Evolutionary conservation across 1,284 basidiomycete species (phyloP), one percentile per base, ranked within the genome.

Genomic region (Fistulinella cinereoalba): DNA sequence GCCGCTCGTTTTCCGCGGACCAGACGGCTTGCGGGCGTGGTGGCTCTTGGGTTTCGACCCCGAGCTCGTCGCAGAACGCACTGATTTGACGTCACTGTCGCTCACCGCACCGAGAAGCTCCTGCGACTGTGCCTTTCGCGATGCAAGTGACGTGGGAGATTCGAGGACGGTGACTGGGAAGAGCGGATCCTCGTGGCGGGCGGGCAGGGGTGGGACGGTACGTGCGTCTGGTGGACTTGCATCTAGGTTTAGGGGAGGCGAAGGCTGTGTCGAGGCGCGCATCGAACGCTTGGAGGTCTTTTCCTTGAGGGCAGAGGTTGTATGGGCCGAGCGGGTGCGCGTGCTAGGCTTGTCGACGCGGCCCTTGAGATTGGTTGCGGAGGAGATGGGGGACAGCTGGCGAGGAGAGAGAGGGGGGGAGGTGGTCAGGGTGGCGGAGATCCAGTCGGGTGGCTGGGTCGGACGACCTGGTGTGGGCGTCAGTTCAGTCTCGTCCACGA

Each of bases 1-100:
- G 44, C 80, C 77, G 1, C 74, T 72, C 1, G 76, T 73, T 51
- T 76, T 81, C 44, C 67, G 68, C 21, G 69, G 61, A 42, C 72
- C 69, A 62, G 77, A 76, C 4, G 71, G 65, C 12, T 67, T 65
- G 39, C 73, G 73, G 43, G 67, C 60, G 23, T 68, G n/a, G n/a
- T n/a, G 62, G 54, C 67, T 67, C 52, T 64, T 62, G 47, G 61
- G 60, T 40, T 56, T 62, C 38, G 58, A 53, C 15, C 52, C 56
- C 33, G 68, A 62, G 47, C 68, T 70, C 28, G 61, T 57, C 8
- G 61, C 56, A 13, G 73, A 73, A 25, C 57, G 56, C 38, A 74
- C 52, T 11, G 74, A 77, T 21, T 61, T 66, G 2, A 62, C 53
- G 61, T 77, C 76, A 2, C 64, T 61, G 60, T 75, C 72, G 52